Base-by-base conservation (phyloP, 73 alveolate genomes). In the Durusdinium trenchii region DNA sequence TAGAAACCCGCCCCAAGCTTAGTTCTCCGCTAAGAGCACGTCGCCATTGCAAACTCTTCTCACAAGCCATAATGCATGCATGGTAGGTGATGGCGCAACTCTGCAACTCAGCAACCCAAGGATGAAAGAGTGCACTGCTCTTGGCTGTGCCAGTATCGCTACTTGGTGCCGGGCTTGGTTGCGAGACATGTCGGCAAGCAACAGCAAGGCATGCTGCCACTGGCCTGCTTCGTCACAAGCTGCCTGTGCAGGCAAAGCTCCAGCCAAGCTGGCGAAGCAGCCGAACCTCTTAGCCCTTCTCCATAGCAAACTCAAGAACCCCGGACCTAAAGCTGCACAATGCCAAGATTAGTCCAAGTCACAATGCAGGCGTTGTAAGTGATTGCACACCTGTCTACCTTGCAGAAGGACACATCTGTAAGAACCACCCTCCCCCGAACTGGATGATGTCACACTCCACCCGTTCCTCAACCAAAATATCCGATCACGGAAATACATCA, bases 151-250 rank as follows among this genome's bases (percentile, higher is more conserved):
- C n/a, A n/a, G n/a, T n/a, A n/a, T n/a, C n/a, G n/a, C n/a, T n/a
- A 57, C 69, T 57, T 12, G 46, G 90, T 12, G 46, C 62, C 90
- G 40, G 57, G 84, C 97, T 76, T 69, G 97, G 35, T 43, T 54
- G 52, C 76, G 97, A 47, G 67, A 67, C 97, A 91, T 91, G 89
- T 91, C 97, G n/a, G 46, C 83, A 69, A 91, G 36, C 57, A 91
- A 57, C 48, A 42, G 97, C 76, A 91, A 52, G 43, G 84, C 97
- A 47, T 91, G 97, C 45, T 91, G 97, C 97, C 97, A 91, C 45
- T 91, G 97, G 73, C 97, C 97, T 35, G 97, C 97, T 91, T 91
- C 97, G n/a, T 91, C 97, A 32, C 97, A 91, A 18, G 95, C 95
- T 46, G 95, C 95, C 95, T 87, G 7, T 3, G 42, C 51, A 9